Percentiles rank a stretch among this genome's conserved stretches.
phyloP scores from a whole-genome alignment of 2,329 filamentous ascomycete genomes.

The Onygenales sp. region DNA sequence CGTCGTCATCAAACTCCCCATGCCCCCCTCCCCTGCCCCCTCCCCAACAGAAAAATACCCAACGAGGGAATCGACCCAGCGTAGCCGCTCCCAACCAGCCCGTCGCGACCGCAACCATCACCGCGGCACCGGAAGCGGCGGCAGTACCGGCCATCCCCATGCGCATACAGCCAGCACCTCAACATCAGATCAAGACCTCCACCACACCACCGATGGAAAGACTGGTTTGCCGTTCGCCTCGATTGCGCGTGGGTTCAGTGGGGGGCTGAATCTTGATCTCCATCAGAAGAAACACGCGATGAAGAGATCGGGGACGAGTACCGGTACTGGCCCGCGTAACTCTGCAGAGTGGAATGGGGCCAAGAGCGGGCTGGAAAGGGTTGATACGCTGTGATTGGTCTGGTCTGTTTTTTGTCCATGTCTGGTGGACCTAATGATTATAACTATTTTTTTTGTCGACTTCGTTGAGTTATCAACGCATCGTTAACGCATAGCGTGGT shows the following conservation, averaged over 20 bases:
- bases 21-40: conserved; percentile 15
- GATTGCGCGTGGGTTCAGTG: conserved; percentile 32
- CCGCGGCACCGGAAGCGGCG: not conserved
- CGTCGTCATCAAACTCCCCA: conserved; percentile 22
- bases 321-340: no score
- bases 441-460: not conserved
- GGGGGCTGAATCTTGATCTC: conserved; percentile 32
- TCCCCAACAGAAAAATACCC: conserved; percentile 12
- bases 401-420: not conserved
- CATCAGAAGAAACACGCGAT: conserved; percentile 20
- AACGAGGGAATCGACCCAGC: not conserved
- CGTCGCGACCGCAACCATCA: not conserved
- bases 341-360: not conserved
- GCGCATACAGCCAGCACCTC: not conserved
- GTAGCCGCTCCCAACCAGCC: conserved; percentile 9
- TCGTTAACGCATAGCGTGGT: not conserved
- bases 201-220: conserved; percentile 23
- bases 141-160: no score
- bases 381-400: conserved; percentile 2
- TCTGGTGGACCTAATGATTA: not conserved
- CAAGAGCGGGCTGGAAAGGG: conserved; percentile 1
- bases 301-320: conserved; percentile 12
- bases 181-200: conserved; percentile 17
- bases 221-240: conserved; percentile 30
- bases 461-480: not conserved